Base-by-base conservation (phyloP, 2,329 filamentous ascomycete species). In the Trichoderma harzianum region DNA sequence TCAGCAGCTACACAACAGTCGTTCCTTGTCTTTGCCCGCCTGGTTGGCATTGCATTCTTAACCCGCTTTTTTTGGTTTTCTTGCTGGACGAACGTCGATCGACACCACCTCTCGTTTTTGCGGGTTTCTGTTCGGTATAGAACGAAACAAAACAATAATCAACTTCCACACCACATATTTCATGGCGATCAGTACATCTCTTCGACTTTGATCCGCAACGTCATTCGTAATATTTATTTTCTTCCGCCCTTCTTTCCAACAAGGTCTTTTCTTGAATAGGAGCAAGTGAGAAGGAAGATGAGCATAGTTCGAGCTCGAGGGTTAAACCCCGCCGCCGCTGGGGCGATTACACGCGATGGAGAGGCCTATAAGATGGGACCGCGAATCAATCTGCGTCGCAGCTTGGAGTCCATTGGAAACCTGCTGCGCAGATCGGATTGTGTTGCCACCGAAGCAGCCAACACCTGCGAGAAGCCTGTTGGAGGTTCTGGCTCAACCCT, bases 401-500 rank as follows among this genome's bases (percentile, higher is more conserved):
- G 75, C 69, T 67, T 74, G 36, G 53, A 34, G 55, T 71, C 71
- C 18, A 30, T 74, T n/a, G 67, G 66, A 43, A 51, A 70, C 53
- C 62, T 75, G 70, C 74, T 74, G 60, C 62, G 72, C 36, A 73
- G 72, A 34, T 30, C 34, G 24, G 57, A 64, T 5, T 74, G 73
- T 72, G 47, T 53, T 18, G 34, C 30, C 66, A 51, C 72, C 53
- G 36, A 43, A 60, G 74, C 58, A 57, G 76, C 75, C 28, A 82
- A 85, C 71, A 81, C 83, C 4, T 92, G 90, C 78, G 88, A 92
- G 76, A 92, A 90, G 78, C 86, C 89, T 0, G 82, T 85, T 39
- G 86, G 85, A 71, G 81, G 83, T 53, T 85, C 82, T 55, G 84
- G 86, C n/a, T 87, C 88, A 65, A 90, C 88, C 4, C 76, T 94